Conservation (phyloP, 78 protist species). For the Creolimax fragrantissima region DNA sequence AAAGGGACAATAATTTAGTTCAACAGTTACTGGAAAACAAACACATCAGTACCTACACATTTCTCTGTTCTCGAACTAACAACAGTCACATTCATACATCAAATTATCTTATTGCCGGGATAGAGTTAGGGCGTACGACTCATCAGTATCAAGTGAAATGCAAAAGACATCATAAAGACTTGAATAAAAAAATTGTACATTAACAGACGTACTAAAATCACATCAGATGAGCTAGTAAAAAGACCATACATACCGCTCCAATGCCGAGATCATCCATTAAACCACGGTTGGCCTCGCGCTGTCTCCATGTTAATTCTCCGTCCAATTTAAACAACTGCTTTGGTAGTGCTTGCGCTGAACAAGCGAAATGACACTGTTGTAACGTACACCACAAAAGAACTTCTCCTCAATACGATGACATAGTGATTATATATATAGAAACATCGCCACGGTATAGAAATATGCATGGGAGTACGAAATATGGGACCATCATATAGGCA, state of each 20-base stretch:
- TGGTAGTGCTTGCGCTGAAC: slow-evolving; percentile 51
- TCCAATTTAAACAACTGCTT: slow-evolving; percentile 29
- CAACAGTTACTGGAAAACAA: too few relatives aligned
- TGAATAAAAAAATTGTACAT: too few relatives aligned
- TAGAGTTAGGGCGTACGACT: too few relatives aligned
- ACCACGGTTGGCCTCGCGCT: background rate
- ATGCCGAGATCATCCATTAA: background rate
- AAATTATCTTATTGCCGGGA: too few relatives aligned
- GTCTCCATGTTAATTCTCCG: background rate
- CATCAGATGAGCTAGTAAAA: too few relatives aligned
- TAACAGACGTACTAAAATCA: too few relatives aligned
- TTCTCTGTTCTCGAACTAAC: too few relatives aligned
- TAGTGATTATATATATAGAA: background rate
- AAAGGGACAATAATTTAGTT: background rate
- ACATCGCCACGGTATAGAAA: too few relatives aligned
- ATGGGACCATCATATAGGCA: too few relatives aligned
- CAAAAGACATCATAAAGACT: too few relatives aligned
- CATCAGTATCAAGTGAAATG: too few relatives aligned
- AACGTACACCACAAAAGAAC: background rate
- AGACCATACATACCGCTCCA: background rate
- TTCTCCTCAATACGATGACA: background rate
- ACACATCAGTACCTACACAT: background rate
- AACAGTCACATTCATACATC: background rate
- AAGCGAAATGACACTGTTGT: slow-evolving; percentile 33
- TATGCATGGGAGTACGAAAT: too few relatives aligned